phyloP scores from a whole-genome alignment of 2,329 filamentous ascomycete species.

The Thermomyces lanuginosus region DNA sequence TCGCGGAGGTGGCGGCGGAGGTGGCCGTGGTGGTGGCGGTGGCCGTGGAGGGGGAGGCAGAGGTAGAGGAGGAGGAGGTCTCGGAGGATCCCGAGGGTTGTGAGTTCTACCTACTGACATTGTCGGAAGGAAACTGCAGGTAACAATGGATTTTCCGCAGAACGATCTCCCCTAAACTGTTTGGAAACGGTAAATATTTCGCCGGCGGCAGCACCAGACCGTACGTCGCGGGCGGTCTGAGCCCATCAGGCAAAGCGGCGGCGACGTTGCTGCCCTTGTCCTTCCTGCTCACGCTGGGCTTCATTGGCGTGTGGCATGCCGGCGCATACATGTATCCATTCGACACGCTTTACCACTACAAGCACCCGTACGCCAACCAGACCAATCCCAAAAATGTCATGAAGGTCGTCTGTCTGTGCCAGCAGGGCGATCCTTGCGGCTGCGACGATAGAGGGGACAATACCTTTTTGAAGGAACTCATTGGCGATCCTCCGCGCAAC shows the following conservation, averaged over 20 bases:
- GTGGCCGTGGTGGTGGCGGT: slow-evolving; percentile 19
- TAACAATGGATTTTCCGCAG: slow-evolving; percentile 8
- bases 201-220: slow-evolving; percentile 19
- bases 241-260: slow-evolving; percentile 33
- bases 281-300: slow-evolving; percentile 31
- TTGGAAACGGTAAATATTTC: slow-evolving; percentile 1
- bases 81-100: slow-evolving; percentile 9
- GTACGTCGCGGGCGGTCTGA: slow-evolving; percentile 31
- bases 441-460: slow-evolving; percentile 37
- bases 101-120: slow-evolving; percentile 8
- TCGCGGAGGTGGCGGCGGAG: slow-evolving; percentile 34
- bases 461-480: slow-evolving; percentile 26
- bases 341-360: slow-evolving; percentile 31
- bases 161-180: slow-evolving; percentile 3
- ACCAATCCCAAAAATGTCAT: slow-evolving; percentile 32
- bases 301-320: slow-evolving; percentile 40
- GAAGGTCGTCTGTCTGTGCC: slow-evolving; percentile 42
- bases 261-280: too few relatives aligned
- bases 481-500: slow-evolving; percentile 26
- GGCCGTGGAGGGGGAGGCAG: slow-evolving; percentile 14
- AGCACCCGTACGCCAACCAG: slow-evolving; percentile 21
- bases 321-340: slow-evolving; percentile 41
- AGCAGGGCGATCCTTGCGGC: slow-evolving; percentile 38
- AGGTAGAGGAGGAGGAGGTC: slow-evolving; percentile 13
- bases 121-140: slow-evolving; percentile 8